These are phyloP conservation scores for Penicillium polonicum DNA, from an alignment of 2,329 filamentous ascomycete genomes.

Conservation along the genomic window DNA sequence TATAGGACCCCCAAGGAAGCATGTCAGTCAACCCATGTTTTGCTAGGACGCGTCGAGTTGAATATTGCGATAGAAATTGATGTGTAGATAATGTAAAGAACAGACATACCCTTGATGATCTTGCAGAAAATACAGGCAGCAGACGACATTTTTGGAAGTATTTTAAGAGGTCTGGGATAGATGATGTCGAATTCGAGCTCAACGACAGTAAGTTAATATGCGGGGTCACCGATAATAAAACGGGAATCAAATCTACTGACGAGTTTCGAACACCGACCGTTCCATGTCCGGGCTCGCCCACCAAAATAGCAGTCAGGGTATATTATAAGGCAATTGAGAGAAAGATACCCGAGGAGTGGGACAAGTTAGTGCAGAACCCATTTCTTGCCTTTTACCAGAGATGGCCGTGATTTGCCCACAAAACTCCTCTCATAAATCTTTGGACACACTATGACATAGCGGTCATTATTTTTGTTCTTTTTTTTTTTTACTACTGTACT, in stretches of 20 bases:
- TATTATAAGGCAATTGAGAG: slow-evolving; percentile 9
- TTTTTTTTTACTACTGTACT: too few relatives aligned
- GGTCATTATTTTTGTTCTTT: slow-evolving; percentile 38
- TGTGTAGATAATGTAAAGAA: neutral
- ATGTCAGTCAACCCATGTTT: slow-evolving; percentile 4
- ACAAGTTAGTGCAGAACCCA: slow-evolving; percentile 69
- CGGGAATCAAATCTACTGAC: neutral
- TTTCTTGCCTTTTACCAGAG: slow-evolving; percentile 80
- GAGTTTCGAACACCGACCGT: slow-evolving; percentile 32
- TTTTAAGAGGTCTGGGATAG: neutral
- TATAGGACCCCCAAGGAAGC: slow-evolving; percentile 39
- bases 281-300: rapidly evolving
- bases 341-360: slow-evolving; percentile 57
- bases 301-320: neutral
- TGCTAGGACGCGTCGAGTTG: neutral
- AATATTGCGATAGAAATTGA: neutral
- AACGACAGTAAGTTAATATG: slow-evolving; percentile 8
- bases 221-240: slow-evolving; percentile 19
- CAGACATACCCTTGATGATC: slow-evolving; percentile 78
- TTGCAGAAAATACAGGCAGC: slow-evolving; percentile 93
- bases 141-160: slow-evolving; percentile 28
- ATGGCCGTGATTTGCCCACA: slow-evolving; percentile 66
- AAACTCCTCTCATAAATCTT: slow-evolving; percentile 61
- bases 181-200: slow-evolving; percentile 1
- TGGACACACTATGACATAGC: slow-evolving; percentile 50